These are phyloP conservation scores for Trichocomaceae sp. DNA, from an alignment of 2,329 filamentous ascomycete genomes.

Conservation along the genomic window DNA sequence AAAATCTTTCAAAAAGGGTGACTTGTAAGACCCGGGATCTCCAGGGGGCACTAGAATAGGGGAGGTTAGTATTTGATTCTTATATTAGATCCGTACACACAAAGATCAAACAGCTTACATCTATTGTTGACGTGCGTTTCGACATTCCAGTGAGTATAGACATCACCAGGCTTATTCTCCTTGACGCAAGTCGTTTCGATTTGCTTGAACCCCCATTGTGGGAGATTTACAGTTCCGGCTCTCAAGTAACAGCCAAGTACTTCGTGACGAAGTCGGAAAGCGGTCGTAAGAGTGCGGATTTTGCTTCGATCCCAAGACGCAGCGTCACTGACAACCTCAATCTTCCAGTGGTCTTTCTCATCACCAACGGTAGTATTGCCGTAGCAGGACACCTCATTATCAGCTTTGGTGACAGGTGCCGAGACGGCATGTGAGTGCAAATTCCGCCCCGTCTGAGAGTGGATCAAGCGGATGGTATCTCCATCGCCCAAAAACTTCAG, in stretches of 20 bases:
- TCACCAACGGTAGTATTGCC: constrained; percentile 93
- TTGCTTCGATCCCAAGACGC: constrained; percentile 77
- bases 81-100: neutral
- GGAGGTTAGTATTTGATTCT: constrained; percentile 1
- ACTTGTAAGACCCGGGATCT: constrained; percentile 88
- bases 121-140: constrained; percentile 92
- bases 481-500: constrained; percentile 70
- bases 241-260: constrained; percentile 86
- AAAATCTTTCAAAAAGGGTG: constrained; percentile 95
- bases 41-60: constrained; percentile 61
- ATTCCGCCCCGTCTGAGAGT: constrained; percentile 93
- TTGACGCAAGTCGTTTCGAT: constrained; percentile 96
- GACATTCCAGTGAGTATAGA: constrained; percentile 98
- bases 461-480: constrained; percentile 75
- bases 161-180: constrained; percentile 82
- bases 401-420: constrained; percentile 80
- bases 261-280: constrained; percentile 80
- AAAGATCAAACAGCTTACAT: constrained; percentile 51
- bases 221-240: constrained; percentile 90
- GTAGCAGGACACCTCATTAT: constrained; percentile 91
- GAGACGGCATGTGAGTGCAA: constrained; percentile 88
- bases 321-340: constrained; percentile 87
- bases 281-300: constrained; percentile 84
- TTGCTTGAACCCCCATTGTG: constrained; percentile 99
- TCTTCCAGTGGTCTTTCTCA: constrained; percentile 93